A percentile compares a stretch with the other conserved stretches of the same genome.
Conservation (phyloP, 139 green algal species). For the Nannochloris sp. region DNA sequence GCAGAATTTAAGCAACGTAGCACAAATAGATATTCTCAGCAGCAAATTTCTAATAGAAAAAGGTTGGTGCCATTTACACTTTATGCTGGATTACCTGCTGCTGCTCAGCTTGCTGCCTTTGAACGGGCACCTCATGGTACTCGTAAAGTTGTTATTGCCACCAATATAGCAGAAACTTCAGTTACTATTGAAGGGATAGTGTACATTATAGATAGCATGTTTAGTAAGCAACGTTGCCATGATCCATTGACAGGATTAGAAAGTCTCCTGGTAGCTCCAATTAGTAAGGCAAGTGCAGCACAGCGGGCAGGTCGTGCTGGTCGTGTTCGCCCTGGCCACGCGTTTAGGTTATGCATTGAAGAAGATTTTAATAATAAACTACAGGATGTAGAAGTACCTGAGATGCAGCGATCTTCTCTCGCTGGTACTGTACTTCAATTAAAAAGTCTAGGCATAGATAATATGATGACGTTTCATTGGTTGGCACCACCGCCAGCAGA, state of each 20-base stretch:
- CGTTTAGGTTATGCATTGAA: slow-evolving; percentile 80
- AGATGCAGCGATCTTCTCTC: slow-evolving; percentile 97
- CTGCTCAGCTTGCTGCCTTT: slow-evolving; percentile 59
- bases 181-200: slow-evolving; percentile 77
- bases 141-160: slow-evolving; percentile 82
- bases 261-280: slow-evolving; percentile 46
- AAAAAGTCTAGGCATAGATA: slow-evolving; percentile 85
- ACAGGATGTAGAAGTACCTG: slow-evolving; percentile 51
- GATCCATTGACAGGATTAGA: slow-evolving; percentile 97
- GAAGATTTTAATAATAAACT: slow-evolving; percentile 40
- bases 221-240: slow-evolving; percentile 75
- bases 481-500: slow-evolving; percentile 74
- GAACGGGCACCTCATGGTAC: slow-evolving; percentile 47
- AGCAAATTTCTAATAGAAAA: slow-evolving; percentile 7
- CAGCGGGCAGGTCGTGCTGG: slow-evolving; percentile 89
- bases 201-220: slow-evolving; percentile 85
- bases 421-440: slow-evolving; percentile 65
- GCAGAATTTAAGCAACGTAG: too few relatives aligned
- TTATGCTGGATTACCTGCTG: slow-evolving; percentile 69
- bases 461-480: slow-evolving; percentile 95
- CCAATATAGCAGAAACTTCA: slow-evolving; percentile 87
- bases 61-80: slow-evolving; percentile 44
- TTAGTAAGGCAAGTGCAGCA: slow-evolving; percentile 70
- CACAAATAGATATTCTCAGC: too few relatives aligned
- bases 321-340: slow-evolving; percentile 69